phyloP scores from a whole-genome alignment of 2,329 filamentous ascomycete genomes.

The Neonectria hederae region DNA sequence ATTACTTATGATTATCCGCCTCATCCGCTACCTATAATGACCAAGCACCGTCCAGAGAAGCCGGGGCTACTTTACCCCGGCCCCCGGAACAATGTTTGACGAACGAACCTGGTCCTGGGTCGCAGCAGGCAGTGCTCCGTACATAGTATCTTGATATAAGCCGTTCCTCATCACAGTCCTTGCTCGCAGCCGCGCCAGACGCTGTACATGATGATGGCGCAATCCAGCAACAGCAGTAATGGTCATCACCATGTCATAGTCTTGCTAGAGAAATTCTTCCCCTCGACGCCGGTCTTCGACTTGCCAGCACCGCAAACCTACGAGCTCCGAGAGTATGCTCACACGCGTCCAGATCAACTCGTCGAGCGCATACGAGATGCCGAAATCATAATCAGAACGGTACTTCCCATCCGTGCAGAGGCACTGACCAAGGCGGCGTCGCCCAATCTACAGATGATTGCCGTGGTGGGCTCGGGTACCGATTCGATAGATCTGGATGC shows the following conservation, averaged over 20 bases:
- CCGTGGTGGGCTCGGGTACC: constrained; percentile 2
- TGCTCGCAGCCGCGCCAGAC: background rate
- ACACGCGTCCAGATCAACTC: background rate
- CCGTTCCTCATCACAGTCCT: background rate
- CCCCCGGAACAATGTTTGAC: background rate
- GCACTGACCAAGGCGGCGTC: background rate
- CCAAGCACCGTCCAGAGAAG: background rate
- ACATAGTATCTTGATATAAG: background rate
- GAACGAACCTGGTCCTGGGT: no score
- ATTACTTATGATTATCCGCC: background rate
- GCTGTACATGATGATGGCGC: no score
- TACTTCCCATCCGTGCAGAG: background rate
- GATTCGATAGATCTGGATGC: constrained; percentile 7
- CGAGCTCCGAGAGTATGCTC: constrained; percentile 8
- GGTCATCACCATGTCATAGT: constrained; percentile 9
- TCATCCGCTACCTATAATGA: background rate
- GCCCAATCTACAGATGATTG: constrained; percentile 13
- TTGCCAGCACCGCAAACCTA: constrained; percentile 4
- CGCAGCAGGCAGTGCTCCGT: background rate
- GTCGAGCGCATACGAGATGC: constrained; percentile 8
- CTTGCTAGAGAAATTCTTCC: constrained; percentile 1
- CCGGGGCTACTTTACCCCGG: background rate
- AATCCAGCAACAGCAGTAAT: no score
- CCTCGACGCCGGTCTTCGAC: constrained; percentile 5
- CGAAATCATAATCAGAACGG: constrained; percentile 5